These are phyloP conservation scores for Abrus pulchellus DNA, from an alignment of 306 rosid genomes.

Conservation along the genomic window DNA sequence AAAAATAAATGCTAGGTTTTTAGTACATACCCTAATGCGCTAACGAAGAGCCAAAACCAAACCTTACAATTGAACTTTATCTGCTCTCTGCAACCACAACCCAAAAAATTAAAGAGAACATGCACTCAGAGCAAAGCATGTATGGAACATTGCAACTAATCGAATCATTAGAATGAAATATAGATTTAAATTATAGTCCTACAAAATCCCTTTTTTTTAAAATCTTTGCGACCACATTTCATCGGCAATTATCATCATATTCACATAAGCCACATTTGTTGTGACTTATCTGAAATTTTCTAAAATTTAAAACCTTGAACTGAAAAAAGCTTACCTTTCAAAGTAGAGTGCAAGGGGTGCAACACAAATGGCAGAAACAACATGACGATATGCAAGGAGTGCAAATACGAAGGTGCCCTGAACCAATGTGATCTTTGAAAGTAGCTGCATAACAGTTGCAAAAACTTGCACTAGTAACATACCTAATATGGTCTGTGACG, in stretches of 20 bases:
- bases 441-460: slow-evolving; percentile 62
- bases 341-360: slow-evolving; percentile 71
- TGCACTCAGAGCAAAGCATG: too few species aligned
- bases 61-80: slow-evolving; percentile 52
- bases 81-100: slow-evolving; percentile 52
- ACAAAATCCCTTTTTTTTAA: too few species aligned
- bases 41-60: slow-evolving; percentile 72
- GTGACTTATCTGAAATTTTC: not conserved
- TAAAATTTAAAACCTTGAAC: too few species aligned
- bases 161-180: too few species aligned
- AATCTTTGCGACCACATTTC: too few species aligned
- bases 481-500: slow-evolving; percentile 48
- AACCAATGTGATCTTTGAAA: slow-evolving; percentile 57
- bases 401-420: slow-evolving; percentile 69
- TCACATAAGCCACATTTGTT: too few species aligned
- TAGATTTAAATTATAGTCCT: too few species aligned
- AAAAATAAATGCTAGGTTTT: too few species aligned
- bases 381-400: slow-evolving; percentile 66
- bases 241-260: too few species aligned
- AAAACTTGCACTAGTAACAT: slow-evolving; percentile 67
- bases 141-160: too few species aligned
- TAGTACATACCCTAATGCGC: slow-evolving; percentile 66
- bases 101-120: too few species aligned
- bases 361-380: slow-evolving; percentile 67
- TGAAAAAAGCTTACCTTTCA: slow-evolving; percentile 53